Evolutionary conservation across 106 monocot genomes (phyloP).

Genomic region (Dendrobium officinale): DNA sequence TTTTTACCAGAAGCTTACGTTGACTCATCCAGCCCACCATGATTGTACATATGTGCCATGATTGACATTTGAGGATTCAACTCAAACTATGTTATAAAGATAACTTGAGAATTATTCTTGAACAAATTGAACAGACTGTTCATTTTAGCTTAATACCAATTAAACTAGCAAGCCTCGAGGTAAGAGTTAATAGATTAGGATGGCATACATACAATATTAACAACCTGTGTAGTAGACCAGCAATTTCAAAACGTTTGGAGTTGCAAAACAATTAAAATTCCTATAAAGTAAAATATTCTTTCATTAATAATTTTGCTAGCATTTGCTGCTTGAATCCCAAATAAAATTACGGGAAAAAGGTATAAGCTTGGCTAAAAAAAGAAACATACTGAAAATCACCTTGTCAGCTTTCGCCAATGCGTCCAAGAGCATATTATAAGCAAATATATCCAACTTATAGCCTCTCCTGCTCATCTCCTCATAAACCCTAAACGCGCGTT

Average conservation of each 20-base stretch:
- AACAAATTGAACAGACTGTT: too few relatives aligned
- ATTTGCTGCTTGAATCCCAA: not conserved
- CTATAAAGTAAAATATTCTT: not conserved
- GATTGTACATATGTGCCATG: not conserved
- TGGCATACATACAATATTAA: not conserved
- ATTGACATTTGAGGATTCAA: not conserved
- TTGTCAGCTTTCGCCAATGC: slow-evolving; percentile 75
- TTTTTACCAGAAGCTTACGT: not conserved
- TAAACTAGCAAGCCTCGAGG: not conserved
- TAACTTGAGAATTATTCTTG: too few relatives aligned
- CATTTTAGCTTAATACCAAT: too few relatives aligned
- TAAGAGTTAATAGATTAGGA: not conserved
- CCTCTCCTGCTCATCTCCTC: slow-evolving; percentile 79
- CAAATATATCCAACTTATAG: slow-evolving; percentile 81
- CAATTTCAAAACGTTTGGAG: not conserved
- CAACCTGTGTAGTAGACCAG: not conserved
- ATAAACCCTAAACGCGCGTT: slow-evolving; percentile 52
- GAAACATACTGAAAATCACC: slow-evolving; percentile 19
- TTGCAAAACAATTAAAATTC: not conserved
- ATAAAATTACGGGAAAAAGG: not conserved
- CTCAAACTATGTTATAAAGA: not conserved
- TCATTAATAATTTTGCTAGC: not conserved
- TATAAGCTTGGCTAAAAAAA: not conserved
- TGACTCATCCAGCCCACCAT: not conserved
- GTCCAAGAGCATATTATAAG: slow-evolving; percentile 92